Evolutionary conservation across 2,329 filamentous ascomycete genomes (phyloP), one percentile per base, ranked within the genome.

Genomic region (Apiospora sp.): DNA sequence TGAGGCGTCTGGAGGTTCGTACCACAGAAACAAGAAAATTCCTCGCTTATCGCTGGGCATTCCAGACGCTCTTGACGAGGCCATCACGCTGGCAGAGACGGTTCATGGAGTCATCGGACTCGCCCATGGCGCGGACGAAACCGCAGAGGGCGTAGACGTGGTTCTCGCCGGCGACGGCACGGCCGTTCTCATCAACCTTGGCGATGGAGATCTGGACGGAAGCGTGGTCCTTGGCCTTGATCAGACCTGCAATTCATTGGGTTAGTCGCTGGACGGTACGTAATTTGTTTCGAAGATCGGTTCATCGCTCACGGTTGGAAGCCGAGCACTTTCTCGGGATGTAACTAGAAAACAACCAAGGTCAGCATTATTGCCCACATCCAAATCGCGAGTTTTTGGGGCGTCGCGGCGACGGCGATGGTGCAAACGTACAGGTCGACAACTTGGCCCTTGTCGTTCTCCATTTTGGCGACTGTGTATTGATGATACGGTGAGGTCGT

Each of bases 381-480:
- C 58, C 34, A 19, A 13, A 14, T 64, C 58, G 34, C 30, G 34
- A 10, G 46, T 51, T 27, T 16, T 41, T 41, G 8, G 37, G 7
- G 37, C 37, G 37, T 30, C 27, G 37, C 37, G 37, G 37, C 34
- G 68, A 30, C 14, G 46, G 27, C 68, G 49, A 48, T n/a, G 41
- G 67, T 44, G 58, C 34, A 67, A 44, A 87, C 92, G 87, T 92
- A 98, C 94, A 98, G 95, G 90, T 98, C 96, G 87, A 98, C 96
- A 89, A 98, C 95, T 88, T 98, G 95, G 90, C 96, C 96, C 89
- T 95, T 95, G 91, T 98, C 96, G 95, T 99, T 99, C 92, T 99
- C 96, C 96, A 98, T 99, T 88, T 91, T 95, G 84, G 83, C 86
- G 83, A 78, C 77, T 82, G 77, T 78, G 73, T 78, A 64, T 64